A percentile compares a stretch with the other conserved stretches of the same genome.
phyloP scores from a whole-genome alignment of 305 asterid species.

The Fraxinus nigra region DNA sequence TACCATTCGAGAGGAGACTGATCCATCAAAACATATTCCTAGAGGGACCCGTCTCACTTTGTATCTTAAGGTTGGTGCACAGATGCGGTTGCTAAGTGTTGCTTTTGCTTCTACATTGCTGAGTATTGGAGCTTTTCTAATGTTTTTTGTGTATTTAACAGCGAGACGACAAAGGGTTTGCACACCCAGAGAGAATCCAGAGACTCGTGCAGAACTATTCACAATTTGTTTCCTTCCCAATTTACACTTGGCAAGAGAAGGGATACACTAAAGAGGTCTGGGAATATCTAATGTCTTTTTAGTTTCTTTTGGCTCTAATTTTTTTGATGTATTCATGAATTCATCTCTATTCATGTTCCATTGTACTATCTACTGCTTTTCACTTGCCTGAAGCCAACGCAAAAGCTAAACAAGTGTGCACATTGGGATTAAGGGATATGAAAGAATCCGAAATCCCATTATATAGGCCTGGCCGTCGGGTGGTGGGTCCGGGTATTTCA shows the following conservation, averaged over 20 bases:
- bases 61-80: slow-evolving; percentile 67
- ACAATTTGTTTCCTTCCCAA: slow-evolving; percentile 97
- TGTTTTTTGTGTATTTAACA: slow-evolving; percentile 28
- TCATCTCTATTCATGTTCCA: not conserved
- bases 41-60: slow-evolving; percentile 95
- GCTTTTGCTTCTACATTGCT: slow-evolving; percentile 8
- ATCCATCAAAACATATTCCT: slow-evolving; percentile 79
- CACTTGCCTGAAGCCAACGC: slow-evolving; percentile 2
- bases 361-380: not conserved
- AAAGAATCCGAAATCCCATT: not conserved
- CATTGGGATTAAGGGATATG: not conserved
- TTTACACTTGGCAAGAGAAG: slow-evolving; percentile 96
- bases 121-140: slow-evolving; percentile 14
- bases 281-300: not conserved
- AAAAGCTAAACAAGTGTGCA: not conserved
- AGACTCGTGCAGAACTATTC: slow-evolving; percentile 93
- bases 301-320: not conserved
- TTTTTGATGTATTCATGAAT: not conserved
- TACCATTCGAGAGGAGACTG: slow-evolving; percentile 89
- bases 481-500: no score
- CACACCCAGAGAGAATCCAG: slow-evolving; percentile 91
- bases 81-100: not conserved
- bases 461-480: no score
- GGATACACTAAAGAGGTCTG: slow-evolving; percentile 92
- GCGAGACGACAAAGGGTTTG: slow-evolving; percentile 93